Evolutionary conservation across 2,329 filamentous ascomycete species (phyloP), one percentile per base, ranked within the genome.

Genomic region (Pseudogymnoascus sp.): DNA sequence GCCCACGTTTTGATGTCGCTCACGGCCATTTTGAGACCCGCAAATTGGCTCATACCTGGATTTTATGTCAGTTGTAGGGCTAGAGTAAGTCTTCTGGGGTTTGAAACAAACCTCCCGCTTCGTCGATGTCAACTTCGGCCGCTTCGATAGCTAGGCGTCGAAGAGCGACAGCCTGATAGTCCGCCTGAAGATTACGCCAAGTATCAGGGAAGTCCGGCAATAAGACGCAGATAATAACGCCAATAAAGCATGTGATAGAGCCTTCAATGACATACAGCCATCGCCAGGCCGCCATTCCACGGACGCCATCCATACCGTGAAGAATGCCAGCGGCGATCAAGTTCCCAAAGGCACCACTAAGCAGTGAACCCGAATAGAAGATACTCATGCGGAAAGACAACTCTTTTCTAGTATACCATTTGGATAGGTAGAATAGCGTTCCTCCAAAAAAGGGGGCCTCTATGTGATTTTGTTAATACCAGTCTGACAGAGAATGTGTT

Each of bases 261-360:
- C 75, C 75, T 42, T 77, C 74, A 12, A 78, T 69, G 33, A 80
- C 77, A 63, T 82, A 83, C 0, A 81, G 71, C 80, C 81, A 83
- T 58, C 75, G 69, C 80, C 80, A 83, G 2, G 79, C 80, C 2
- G 73, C 70, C 9, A 82, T 74, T 1, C 78, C 77, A 58, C 75
- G 75, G 3, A 70, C 71, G 4, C 78, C 78, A 29, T 82, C 77
- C n/a, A 82, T 71, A n/a, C n/a, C n/a, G 6, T 76, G 71, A 5
- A 77, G 74, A 17, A 81, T 79, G 3, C 75, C 78, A 0, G 77
- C 79, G 27, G 79, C 79, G 12, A 82, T 69, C 2, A 82, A 69
- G 2, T 79, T 78, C 0, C 79, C 79, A 64, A 82, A 83, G 1
- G 81, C 81, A 12, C 71, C 71, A 21, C 71, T 71, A 4, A 76